These are phyloP conservation scores for Aspergillus aculeatinus DNA, from an alignment of 2,329 filamentous ascomycete genomes.

Conservation along the genomic window DNA sequence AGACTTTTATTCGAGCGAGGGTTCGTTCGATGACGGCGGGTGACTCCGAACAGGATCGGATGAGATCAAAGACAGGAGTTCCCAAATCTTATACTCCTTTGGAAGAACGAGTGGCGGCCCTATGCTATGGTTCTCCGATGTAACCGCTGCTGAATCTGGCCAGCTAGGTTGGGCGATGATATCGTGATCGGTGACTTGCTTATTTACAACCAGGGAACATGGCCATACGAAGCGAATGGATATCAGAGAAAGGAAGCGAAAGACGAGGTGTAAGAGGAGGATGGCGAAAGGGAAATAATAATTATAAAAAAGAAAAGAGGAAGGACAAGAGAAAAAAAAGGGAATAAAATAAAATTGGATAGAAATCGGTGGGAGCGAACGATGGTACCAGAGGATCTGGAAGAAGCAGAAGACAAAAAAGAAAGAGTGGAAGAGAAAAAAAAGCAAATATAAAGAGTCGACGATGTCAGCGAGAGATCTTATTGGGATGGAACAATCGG, in stretches of 20 bases:
- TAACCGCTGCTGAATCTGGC: slow-evolving; percentile 19
- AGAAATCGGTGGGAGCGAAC: not conserved
- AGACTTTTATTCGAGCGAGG: slow-evolving; percentile 5
- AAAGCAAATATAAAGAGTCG: slow-evolving; percentile 8
- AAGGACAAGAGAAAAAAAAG: slow-evolving; percentile 4
- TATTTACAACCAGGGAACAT: slow-evolving; percentile 22
- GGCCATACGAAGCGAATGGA: slow-evolving; percentile 16
- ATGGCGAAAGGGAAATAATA: not conserved
- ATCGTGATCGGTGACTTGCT: slow-evolving; percentile 20
- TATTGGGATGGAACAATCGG: slow-evolving; percentile 12
- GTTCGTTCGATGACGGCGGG: slow-evolving; percentile 12
- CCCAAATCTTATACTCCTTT: slow-evolving; percentile 25
- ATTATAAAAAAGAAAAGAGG: not conserved
- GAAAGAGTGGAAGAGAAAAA: not conserved
- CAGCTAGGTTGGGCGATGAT: slow-evolving; percentile 21
- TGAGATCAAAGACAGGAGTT: slow-evolving; percentile 16
- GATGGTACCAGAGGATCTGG: not conserved
- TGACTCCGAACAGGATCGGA: slow-evolving; percentile 11
- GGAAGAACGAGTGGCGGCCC: slow-evolving; percentile 10
- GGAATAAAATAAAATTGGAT: slow-evolving; percentile 12
- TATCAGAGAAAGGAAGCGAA: slow-evolving; percentile 18
- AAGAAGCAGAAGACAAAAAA: slow-evolving; percentile 5
- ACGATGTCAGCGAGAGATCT: slow-evolving; percentile 17
- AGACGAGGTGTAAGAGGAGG: slow-evolving; percentile 1
- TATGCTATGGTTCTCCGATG: slow-evolving; percentile 19